Evolutionary conservation across 441 rosid species (phyloP), one percentile per base, ranked within the genome.

Genomic region (Omphalea diandra): DNA sequence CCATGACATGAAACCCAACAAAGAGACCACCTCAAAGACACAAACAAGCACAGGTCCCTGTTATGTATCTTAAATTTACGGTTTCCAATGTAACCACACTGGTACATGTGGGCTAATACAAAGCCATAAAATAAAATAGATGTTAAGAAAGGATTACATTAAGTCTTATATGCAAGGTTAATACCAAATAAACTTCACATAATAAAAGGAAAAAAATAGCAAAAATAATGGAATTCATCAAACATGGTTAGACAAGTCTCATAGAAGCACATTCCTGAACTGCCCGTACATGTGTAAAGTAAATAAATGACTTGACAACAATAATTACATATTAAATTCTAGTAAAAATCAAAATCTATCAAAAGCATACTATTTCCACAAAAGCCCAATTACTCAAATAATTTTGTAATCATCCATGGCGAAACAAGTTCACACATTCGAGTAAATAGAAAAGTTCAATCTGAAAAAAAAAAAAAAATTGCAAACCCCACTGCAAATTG

Each of bases 1-100:
- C 14, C 35, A 46, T 49, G 69, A 69, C 56, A 62, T 61, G 75
- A 63, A 44, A 41, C 62, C 36, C 70, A 65, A 38, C 22, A 32
- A 24, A 29, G 26, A 44, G 15, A 9, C 31, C 29, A 40, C 54
- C 43, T n/a, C 53, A 46, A 26, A 67, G 35, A 53, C 59, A 60
- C 6, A 49, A 60, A 55, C 59, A 73, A 40, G 18, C n/a, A 63
- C 67, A 67, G 71, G 71, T 69, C 64, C n/a, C 64, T 67, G 26
- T 17, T 17, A 27, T 27, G 18, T 62, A 20, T 33, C 20, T 35
- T 6, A 38, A 65, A 56, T 31, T 57, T 15, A 73, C 40, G 38
- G 49, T 47, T 46, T 20, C 64, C 65, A n/a, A 33, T 60, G 57
- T 12, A 52, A 1, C 33, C 40, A 22, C 29, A 8, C 33, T 20